Evolutionary conservation across 1,284 basidiomycete species (phyloP), one percentile per base, ranked within the genome.

Genomic region (Ganoderma lucidum): DNA sequence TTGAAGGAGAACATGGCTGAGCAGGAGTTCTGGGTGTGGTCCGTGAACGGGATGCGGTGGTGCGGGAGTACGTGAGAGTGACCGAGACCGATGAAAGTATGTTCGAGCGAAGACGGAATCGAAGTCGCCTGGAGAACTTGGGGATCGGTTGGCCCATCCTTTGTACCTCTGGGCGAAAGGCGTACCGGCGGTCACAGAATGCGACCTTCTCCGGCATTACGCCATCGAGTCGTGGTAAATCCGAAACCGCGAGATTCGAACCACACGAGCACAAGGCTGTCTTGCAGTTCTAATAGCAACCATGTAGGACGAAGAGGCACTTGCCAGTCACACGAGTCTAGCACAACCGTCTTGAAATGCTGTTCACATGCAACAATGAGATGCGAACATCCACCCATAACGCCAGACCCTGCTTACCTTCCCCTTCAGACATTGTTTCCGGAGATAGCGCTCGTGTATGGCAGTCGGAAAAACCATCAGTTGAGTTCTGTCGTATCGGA

Each of bases 1-100:
- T 70, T 77, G 69, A 73, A 71, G 23, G 70, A 73, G 71, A 75
- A 74, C 70, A 76, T 75, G 65, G 65, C 71, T 67, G 37, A 63
- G 60, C 37, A 9, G 45, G 30, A 30, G 45, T 12, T 30, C 30
- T 55, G 59, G 41, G 19, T 35, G 60, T 41, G 8, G 67, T 68
- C 65, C 63, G 69, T 69, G 55, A 63, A 67, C 60, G 45, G 64
- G 28, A 63, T 37, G 37, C 37, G 51, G 48, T 30, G n/a, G 45
- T 58, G 64, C 62, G 65, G 30, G 63, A 55, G 67, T 44, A 63
- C 59, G 69, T 32, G 63, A 59, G 30, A 41, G 44, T 66, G 71
- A 72, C 68, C 61, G 68, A 67, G 71, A 71, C 71, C 64, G 63
- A 6, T 71, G 56, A 70, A 65, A 67, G 71, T 70, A 69, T 72